Conservation (phyloP, 345 rosid species). For the Nasturtium officinale region DNA sequence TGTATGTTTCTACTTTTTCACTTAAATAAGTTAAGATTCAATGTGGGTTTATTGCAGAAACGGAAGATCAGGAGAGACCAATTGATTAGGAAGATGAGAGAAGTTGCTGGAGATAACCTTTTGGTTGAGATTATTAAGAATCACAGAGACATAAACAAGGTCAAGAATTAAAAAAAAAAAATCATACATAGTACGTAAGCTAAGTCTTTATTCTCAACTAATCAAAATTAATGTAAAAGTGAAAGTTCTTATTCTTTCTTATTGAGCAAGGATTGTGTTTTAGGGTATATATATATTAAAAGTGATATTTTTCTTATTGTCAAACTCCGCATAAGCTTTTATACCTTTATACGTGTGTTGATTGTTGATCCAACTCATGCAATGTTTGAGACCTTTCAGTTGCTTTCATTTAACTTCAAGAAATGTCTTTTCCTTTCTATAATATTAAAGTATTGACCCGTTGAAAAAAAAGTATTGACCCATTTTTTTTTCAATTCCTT, state of each 20-base stretch:
- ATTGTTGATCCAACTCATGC: conserved; percentile 27
- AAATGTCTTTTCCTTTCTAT: neutral
- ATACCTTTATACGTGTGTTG: conserved; percentile 41
- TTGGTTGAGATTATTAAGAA: conserved; percentile 42
- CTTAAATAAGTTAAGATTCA: neutral
- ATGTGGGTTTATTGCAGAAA: conserved; percentile 34
- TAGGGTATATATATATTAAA: neutral
- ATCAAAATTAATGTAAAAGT: conserved; percentile 33
- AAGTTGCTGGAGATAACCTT: conserved; percentile 43
- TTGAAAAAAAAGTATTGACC: too few species aligned
- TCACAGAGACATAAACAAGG: conserved; percentile 26
- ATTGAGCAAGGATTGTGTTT: conserved; percentile 30
- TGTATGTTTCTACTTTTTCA: neutral
- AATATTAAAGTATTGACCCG: neutral
- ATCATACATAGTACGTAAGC: neutral
- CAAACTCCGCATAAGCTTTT: conserved; percentile 31
- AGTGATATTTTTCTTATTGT: conserved; percentile 9
- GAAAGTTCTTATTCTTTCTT: conserved; percentile 39
- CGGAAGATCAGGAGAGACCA: conserved; percentile 39
- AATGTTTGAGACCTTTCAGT: conserved; percentile 27
- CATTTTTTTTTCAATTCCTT: neutral
- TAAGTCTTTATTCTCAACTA: conserved; percentile 17
- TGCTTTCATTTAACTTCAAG: conserved; percentile 15
- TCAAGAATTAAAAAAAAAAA: neutral
- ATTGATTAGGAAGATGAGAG: conserved; percentile 38